Percentiles rank a stretch among this genome's conserved stretches.
Conservation (phyloP, 2,329 filamentous ascomycete species). For the Coleophoma eucalyptorum region DNA sequence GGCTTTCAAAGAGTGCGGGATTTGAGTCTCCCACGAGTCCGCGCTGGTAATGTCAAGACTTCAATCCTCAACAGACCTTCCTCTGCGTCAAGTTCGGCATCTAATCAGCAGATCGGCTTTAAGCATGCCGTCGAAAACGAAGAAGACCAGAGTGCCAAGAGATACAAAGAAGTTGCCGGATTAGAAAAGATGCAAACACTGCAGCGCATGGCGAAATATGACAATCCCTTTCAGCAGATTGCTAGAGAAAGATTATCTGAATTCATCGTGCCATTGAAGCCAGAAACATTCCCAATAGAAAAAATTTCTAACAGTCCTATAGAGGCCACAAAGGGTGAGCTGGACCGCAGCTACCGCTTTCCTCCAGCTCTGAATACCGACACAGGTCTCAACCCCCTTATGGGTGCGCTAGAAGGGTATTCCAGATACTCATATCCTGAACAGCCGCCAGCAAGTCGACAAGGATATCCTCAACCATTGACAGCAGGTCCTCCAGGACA, state of each 20-base stretch:
- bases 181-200: slow-evolving; percentile 27
- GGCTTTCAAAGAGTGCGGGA: background rate
- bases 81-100: background rate
- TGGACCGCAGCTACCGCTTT: slow-evolving; percentile 19
- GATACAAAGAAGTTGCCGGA: slow-evolving; percentile 10
- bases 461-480: slow-evolving; percentile 26
- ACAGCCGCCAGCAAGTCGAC: slow-evolving; percentile 4
- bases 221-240: slow-evolving; percentile 21
- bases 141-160: background rate
- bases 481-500: slow-evolving; percentile 30
- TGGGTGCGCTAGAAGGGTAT: slow-evolving; percentile 5
- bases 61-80: background rate
- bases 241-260: slow-evolving; percentile 20
- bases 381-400: slow-evolving; percentile 16
- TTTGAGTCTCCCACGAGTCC: background rate
- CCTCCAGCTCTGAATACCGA: slow-evolving; percentile 12
- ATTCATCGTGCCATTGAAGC: slow-evolving; percentile 12
- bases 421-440: background rate
- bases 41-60: background rate
- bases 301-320: background rate
- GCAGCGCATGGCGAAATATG: slow-evolving; percentile 24
- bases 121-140: slow-evolving; percentile 1
- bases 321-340: slow-evolving; percentile 5
- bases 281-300: background rate
- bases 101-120: background rate